Percentiles rank a stretch among this genome's conserved stretches.
These are phyloP conservation scores for Hymenoscyphus repandus DNA, from an alignment of 2,329 filamentous ascomycete species.

Conservation along the genomic window DNA sequence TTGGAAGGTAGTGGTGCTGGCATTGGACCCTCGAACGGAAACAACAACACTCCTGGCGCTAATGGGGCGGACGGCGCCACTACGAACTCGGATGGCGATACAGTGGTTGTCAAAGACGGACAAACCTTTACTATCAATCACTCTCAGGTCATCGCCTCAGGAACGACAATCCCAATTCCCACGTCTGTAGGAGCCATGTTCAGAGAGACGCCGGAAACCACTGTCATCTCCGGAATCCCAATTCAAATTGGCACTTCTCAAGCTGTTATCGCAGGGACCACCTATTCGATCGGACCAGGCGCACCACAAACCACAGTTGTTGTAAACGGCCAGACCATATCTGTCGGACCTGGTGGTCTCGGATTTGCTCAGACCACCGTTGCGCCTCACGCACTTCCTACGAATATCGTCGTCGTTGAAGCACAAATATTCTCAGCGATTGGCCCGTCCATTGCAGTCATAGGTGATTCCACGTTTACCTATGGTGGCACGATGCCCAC, in stretches of 20 bases:
- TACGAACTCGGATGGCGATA: neutral
- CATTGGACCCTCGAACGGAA: too few species aligned
- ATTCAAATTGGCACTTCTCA: conserved; percentile 12
- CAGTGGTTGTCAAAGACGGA: conserved; percentile 20
- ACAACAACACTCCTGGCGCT: neutral
- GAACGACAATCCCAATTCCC: conserved; percentile 19
- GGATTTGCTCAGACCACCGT: conserved; percentile 22
- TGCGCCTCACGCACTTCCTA: conserved; percentile 14
- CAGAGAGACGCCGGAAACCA: conserved; percentile 9
- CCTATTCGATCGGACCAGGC: conserved; percentile 20
- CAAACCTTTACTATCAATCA: conserved; percentile 26
- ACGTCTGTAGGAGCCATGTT: conserved; percentile 9
- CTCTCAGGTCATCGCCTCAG: conserved; percentile 21
- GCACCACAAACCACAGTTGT: conserved; percentile 19
- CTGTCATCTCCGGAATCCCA: conserved; percentile 18
- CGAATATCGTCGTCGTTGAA: conserved; percentile 22
- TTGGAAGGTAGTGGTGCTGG: too few species aligned
- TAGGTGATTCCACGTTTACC: conserved; percentile 15
- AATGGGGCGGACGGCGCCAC: neutral
- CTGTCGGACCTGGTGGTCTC: conserved; percentile 21
- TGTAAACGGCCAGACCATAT: conserved; percentile 20
- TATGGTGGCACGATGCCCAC: conserved; percentile 18
- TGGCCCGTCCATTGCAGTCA: conserved; percentile 16
- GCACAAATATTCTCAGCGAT: conserved; percentile 20
- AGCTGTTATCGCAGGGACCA: conserved; percentile 19